These are phyloP conservation scores for Entonaema liquescens DNA, from an alignment of 495 filamentous ascomycete species.

Conservation along the genomic window DNA sequence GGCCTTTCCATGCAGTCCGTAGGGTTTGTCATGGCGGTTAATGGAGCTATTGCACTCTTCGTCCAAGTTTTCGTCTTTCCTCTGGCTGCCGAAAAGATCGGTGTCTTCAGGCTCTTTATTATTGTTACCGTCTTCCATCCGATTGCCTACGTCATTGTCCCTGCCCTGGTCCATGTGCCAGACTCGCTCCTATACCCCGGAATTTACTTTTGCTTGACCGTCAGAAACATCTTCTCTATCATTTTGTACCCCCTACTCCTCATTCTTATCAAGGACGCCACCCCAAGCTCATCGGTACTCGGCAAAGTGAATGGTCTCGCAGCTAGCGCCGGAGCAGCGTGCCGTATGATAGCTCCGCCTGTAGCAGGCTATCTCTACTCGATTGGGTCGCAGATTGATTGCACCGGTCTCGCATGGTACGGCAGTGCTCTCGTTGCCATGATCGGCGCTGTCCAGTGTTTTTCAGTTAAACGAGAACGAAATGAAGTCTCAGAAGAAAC, in stretches of 20 bases:
- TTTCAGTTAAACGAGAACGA: constrained; percentile 63
- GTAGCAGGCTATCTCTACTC: constrained; percentile 80
- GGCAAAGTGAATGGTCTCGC: constrained; percentile 85
- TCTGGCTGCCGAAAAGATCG: constrained; percentile 71
- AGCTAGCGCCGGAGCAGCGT: constrained; percentile 79
- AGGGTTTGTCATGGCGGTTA: constrained; percentile 80
- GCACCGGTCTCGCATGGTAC: constrained; percentile 83
- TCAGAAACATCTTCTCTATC: constrained; percentile 81
- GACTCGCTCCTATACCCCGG: constrained; percentile 64
- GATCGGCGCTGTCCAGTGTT: constrained; percentile 73
- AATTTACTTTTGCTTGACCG: constrained; percentile 75
- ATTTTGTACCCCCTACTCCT: constrained; percentile 80
- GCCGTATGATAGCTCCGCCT: constrained; percentile 78
- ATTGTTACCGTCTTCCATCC: constrained; percentile 79
- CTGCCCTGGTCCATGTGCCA: constrained; percentile 71
- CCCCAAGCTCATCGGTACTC: constrained; percentile 69
- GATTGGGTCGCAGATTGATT: constrained; percentile 68
- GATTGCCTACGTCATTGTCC: constrained; percentile 77
- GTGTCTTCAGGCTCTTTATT: constrained; percentile 77
- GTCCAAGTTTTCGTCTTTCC: constrained; percentile 83
- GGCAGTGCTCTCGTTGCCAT: constrained; percentile 74
- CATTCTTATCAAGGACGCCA: constrained; percentile 85
- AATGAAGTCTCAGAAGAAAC: constrained; percentile 25
- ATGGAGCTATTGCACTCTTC: constrained; percentile 80
- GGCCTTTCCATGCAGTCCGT: constrained; percentile 77